Conservation (phyloP, 306 rosid genomes). For the Quercus suber region DNA sequence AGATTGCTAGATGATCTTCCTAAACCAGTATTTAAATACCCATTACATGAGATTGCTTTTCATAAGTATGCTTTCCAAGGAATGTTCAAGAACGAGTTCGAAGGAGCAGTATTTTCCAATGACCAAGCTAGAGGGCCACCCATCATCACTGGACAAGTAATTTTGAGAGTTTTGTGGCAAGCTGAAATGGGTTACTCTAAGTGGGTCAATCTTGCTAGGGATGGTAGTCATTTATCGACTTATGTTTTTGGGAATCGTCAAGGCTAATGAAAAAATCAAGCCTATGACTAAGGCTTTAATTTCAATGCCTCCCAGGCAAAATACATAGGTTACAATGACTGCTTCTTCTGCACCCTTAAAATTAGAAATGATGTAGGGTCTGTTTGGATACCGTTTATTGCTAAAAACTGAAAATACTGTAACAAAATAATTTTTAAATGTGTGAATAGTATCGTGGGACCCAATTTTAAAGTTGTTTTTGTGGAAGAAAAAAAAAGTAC, state of each 20-base stretch:
- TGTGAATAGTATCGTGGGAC: no score
- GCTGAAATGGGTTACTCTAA: conserved; percentile 54
- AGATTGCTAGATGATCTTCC: conserved; percentile 54
- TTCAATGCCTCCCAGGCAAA: neutral
- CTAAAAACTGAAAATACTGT: no score
- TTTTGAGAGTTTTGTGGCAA: conserved; percentile 32
- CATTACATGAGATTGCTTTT: conserved; percentile 50
- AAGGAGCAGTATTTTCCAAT: conserved; percentile 6
- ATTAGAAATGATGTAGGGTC: neutral
- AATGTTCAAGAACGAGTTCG: no score
- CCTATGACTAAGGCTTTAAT: neutral
- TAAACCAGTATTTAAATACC: conserved; percentile 47
- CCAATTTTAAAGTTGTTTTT: no score
- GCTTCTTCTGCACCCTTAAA: conserved; percentile 9
- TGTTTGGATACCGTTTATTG: rapidly evolving
- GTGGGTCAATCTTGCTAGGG: conserved; percentile 60
- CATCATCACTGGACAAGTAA: conserved; percentile 29
- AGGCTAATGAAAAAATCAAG: conserved; percentile 34
- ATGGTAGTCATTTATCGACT: conserved; percentile 47
- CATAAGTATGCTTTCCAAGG: conserved; percentile 47
- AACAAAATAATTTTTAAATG: no score
- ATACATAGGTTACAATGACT: neutral
- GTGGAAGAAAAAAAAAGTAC: no score
- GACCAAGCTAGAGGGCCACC: neutral
- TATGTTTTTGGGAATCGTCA: conserved; percentile 43